Evolutionary conservation across 345 rosid genomes (phyloP).

Genomic region (Brassica nigra): DNA sequence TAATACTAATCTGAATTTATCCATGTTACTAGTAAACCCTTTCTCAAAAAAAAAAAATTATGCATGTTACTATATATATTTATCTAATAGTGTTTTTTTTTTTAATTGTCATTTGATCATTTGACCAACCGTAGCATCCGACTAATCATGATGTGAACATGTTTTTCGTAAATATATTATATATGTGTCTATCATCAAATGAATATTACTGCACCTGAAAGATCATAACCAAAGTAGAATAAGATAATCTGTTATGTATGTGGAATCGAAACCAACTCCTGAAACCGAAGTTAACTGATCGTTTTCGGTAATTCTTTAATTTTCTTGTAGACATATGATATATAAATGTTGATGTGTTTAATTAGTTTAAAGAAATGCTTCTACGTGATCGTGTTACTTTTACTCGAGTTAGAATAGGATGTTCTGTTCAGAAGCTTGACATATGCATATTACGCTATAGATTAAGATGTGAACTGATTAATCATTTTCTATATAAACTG

Average conservation of each 20-base stretch:
- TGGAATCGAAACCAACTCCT: not conserved
- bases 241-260: not conserved
- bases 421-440: not conserved
- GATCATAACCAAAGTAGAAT: not conserved
- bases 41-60: no score
- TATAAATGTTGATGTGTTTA: not conserved
- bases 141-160: not conserved
- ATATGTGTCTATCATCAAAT: slow-evolving; percentile 4
- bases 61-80: not conserved
- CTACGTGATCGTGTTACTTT: slow-evolving; percentile 12
- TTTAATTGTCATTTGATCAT: not conserved
- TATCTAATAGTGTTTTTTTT: not conserved
- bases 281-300: not conserved
- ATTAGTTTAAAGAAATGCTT: not conserved
- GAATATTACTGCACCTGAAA: slow-evolving; percentile 1
- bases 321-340: not conserved
- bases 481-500: not conserved
- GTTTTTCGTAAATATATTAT: not conserved
- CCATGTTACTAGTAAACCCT: not conserved
- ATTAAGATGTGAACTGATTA: not conserved
- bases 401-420: slow-evolving; percentile 14
- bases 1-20: not conserved
- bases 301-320: not conserved
- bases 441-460: slow-evolving; percentile 1
- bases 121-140: not conserved